Percentiles rank a stretch among this genome's conserved stretches.
Evolutionary conservation across 768 basidiomycete genomes (phyloP).

Genomic region (Hirschioporus abietinus): DNA sequence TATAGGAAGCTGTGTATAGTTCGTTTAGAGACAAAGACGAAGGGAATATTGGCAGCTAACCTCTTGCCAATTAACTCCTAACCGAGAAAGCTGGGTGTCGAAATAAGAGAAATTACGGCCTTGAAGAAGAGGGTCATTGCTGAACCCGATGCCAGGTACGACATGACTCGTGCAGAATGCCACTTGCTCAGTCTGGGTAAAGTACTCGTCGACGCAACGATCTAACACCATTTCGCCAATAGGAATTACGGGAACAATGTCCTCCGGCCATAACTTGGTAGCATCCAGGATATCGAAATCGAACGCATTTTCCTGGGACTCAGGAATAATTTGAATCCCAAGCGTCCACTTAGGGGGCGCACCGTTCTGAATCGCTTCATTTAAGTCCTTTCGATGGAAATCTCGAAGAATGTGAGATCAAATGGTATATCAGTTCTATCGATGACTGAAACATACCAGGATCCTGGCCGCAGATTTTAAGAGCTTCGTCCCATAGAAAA

Average conservation of each 20-base stretch:
- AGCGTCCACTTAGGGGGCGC: constrained; percentile 75
- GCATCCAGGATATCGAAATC: constrained; percentile 86
- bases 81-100: constrained; percentile 76
- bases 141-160: constrained; percentile 66
- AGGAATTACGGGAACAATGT: constrained; percentile 67
- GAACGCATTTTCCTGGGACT: constrained; percentile 72
- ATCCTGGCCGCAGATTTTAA: constrained; percentile 80
- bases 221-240: constrained; percentile 74
- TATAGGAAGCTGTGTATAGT: constrained; percentile 58
- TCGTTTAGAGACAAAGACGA: background rate
- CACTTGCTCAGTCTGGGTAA: constrained; percentile 83
- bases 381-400: constrained; percentile 83
- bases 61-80: constrained; percentile 78
- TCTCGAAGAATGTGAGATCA: constrained; percentile 32
- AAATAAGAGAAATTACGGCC: constrained; percentile 84
- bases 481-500: constrained; percentile 84
- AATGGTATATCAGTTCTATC: background rate
- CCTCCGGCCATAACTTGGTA: constrained; percentile 84
- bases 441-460: constrained; percentile 41
- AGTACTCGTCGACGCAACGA: constrained; percentile 66
- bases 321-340: constrained; percentile 66
- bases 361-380: constrained; percentile 74
- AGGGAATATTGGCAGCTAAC: constrained; percentile 24
- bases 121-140: constrained; percentile 76
- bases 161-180: constrained; percentile 73